Base-by-base conservation (phyloP, 306 rosid species). In the Rosa chinensis region DNA sequence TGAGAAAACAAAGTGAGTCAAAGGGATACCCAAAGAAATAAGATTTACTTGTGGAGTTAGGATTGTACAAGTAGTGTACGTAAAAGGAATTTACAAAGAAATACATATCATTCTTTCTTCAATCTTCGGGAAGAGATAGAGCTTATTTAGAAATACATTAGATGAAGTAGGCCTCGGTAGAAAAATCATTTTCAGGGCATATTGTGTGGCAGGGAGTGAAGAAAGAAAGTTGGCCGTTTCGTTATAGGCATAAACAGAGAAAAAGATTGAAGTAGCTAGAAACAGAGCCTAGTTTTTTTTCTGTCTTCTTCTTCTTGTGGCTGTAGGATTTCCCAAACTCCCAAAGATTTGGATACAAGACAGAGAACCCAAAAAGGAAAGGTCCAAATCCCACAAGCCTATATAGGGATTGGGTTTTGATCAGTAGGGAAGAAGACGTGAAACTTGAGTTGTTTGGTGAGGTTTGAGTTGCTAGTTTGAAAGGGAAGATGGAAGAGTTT, bases 401-500 rank as follows among this genome's bases (percentile, higher is more conserved):
- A 59, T 21, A 79, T 50, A 68, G 66, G 62, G 17, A 47, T 17
- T 64, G 43, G 67, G 23, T 44, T 71, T 70, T 70, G n/a, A 72
- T 47, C 23, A n/a, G 2, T 37, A 17, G 37, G 43, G 53, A 12
- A 13, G 59, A 55, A 55, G n/a, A 25, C 10, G 66, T 25, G 40
- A 25, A 53, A 56, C 8, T n/a, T 1, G 50, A 18, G 69, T 43
- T 23, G 55, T 43, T 40, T 75, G 70, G 37, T 32, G 3, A 32
- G 37, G 37, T 32, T n/a, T 1, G 50, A 18, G 55, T 43, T 23
- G 55, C 42, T 40, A 58, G 70, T 52, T 59, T 50, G 68, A 74
- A 43, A 17, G 45, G 69, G 66, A 71, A 52, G 73, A 77, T 89
- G 97, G 94, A 88, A 76, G 93, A 86, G 43, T 88, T 90, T 85